phyloP scores from a whole-genome alignment of 129 eudicot species.

The Chrysanthemum makinoi region DNA sequence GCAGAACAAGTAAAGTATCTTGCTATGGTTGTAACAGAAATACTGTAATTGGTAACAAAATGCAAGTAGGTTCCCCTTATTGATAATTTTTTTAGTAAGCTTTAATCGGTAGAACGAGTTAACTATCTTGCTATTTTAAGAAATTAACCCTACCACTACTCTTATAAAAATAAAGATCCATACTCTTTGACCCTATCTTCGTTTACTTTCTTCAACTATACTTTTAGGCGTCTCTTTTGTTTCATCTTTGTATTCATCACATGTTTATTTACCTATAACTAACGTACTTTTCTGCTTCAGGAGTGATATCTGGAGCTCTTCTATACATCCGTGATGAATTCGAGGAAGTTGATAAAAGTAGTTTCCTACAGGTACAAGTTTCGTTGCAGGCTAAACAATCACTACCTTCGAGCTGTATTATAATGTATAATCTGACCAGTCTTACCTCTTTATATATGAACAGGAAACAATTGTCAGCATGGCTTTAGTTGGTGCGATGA shows the following conservation, averaged over 20 bases:
- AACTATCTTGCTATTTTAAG: too few species aligned
- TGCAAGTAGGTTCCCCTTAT: too few species aligned
- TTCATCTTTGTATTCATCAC: background rate
- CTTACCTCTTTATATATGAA: background rate
- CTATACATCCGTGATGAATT: conserved; percentile 81
- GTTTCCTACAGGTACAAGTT: conserved; percentile 65
- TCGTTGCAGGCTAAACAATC: background rate
- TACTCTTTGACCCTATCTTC: too few species aligned
- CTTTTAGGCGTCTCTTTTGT: too few species aligned
- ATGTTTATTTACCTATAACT: background rate
- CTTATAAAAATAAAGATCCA: too few species aligned
- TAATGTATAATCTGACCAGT: background rate
- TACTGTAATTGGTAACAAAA: too few species aligned
- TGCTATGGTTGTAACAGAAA: too few species aligned
- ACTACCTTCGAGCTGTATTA: background rate
- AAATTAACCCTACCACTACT: too few species aligned
- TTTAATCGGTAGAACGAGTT: too few species aligned
- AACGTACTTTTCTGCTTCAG: conserved; percentile 27
- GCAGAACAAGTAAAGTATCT: too few species aligned
- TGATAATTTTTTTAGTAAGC: too few species aligned
- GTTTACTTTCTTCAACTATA: too few species aligned
- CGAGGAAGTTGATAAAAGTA: conserved; percentile 62
- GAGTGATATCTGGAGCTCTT: conserved; percentile 93
- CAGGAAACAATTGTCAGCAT: conserved; percentile 82
- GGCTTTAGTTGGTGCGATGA: conserved; percentile 84